phyloP scores from a whole-genome alignment of 129 eudicot species.

The Cynara cardunculus region DNA sequence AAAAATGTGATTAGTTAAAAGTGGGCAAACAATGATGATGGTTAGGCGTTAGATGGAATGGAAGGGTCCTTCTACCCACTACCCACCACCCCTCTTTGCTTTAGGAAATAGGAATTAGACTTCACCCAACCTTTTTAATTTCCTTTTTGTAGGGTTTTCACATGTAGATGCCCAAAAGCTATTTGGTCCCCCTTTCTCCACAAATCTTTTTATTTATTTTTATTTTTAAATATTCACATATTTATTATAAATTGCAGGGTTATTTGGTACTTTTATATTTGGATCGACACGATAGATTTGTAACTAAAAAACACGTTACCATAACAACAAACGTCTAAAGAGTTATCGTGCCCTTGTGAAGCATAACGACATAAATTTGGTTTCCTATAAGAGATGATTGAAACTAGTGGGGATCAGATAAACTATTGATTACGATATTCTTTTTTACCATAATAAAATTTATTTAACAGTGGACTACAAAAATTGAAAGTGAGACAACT shows the following conservation, averaged over 20 bases:
- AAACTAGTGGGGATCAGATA: no score
- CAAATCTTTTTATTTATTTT: background rate
- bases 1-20: slow-evolving; percentile 19
- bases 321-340: background rate
- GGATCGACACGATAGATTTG: background rate
- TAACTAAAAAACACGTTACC: no score
- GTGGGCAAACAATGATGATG: slow-evolving; percentile 26
- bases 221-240: background rate
- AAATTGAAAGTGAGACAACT: no score
- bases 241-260: no score
- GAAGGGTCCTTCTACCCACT: slow-evolving; percentile 23
- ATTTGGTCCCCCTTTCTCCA: slow-evolving; percentile 25
- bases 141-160: slow-evolving; percentile 23
- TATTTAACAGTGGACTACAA: no score
- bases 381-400: no score
- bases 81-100: slow-evolving; percentile 6
- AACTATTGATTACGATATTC: no score
- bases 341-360: background rate
- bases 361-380: no score
- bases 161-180: slow-evolving; percentile 25
- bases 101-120: slow-evolving; percentile 22
- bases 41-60: slow-evolving; percentile 25
- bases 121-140: slow-evolving; percentile 30
- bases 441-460: no score
- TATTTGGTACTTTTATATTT: background rate